Evolutionary conservation across 257 asterid genomes (phyloP), one percentile per base, ranked within the genome.

Genomic region (Schizonepeta tenuifolia): DNA sequence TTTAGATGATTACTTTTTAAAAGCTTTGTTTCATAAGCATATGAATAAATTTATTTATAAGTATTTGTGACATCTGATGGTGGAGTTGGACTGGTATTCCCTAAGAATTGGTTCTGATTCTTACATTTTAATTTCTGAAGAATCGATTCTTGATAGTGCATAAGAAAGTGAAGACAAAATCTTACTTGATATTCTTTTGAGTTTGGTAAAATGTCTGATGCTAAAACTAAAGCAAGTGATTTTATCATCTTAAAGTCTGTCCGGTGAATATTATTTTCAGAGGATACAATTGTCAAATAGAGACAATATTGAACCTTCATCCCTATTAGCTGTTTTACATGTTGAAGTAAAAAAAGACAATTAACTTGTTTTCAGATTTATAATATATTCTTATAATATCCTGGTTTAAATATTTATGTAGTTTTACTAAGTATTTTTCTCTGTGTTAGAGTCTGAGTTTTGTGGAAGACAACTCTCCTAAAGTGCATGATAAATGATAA

Each of bases 31-130:
- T 31, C 36, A 31, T 31, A 5, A 31, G 5, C 3, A 4, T 31
- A 10, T 36, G 28, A 36, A 18, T 35, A 18, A 17, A 9, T 61
- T 61, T 33, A 17, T 35, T n/a, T n/a, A n/a, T n/a, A n/a, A n/a
- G n/a, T n/a, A n/a, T 24, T 24, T 24, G 26, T 24, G 26, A 65
- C 8, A 24, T 4, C 21, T 24, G 57, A 24, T 43, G 36, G n/a
- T 62, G 50, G 67, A 62, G 46, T 62, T 36, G 26, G 26, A 24
- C 2, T 24, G 33, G 56, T 43, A 24, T 28, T 33, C 17, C n/a
- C 13, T 50, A 9, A 28, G 72, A 67, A 67, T 67, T 31, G 9
- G 60, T 67, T 67, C 62, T 67, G 59, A 67, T 49, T 67, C 72
- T 51, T 20, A n/a, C 33, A 9, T 46, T 24, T 2, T 24, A 22